phyloP scores from a whole-genome alignment of 345 rosid species.

The Lagerstroemia speciosa region DNA sequence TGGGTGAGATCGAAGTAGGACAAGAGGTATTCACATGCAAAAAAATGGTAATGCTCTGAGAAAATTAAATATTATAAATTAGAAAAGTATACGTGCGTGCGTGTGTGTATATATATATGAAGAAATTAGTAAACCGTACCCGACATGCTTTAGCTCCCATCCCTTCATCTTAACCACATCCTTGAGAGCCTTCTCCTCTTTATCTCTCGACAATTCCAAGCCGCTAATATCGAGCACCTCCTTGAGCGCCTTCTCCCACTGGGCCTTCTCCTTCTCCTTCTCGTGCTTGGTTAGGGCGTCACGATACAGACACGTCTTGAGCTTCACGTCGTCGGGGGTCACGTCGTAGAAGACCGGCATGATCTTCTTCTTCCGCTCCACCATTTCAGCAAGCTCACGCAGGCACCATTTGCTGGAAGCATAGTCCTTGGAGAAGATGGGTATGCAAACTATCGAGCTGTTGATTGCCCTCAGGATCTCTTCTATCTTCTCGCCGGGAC shows the following conservation, averaged over 20 bases:
- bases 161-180: background rate
- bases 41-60: no score
- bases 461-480: background rate
- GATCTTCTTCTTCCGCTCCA: background rate
- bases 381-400: slow-evolving; percentile 1
- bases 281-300: background rate
- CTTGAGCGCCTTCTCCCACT: background rate
- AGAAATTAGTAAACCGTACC: background rate
- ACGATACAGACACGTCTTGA: background rate
- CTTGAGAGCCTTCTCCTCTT: background rate
- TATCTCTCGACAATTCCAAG: background rate
- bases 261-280: background rate
- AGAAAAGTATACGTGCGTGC: background rate
- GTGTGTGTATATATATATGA: background rate
- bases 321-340: slow-evolving; percentile 6
- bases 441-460: background rate
- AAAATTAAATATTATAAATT: background rate
- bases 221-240: background rate
- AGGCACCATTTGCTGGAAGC: slow-evolving; percentile 5
- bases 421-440: background rate
- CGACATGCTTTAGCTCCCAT: slow-evolving; percentile 4
- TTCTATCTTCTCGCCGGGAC: background rate
- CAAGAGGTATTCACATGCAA: no score
- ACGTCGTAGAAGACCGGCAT: slow-evolving; percentile 6
- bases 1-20: no score